Base-by-base conservation (phyloP, 768 basidiomycete genomes). In the Panus rudis region DNA sequence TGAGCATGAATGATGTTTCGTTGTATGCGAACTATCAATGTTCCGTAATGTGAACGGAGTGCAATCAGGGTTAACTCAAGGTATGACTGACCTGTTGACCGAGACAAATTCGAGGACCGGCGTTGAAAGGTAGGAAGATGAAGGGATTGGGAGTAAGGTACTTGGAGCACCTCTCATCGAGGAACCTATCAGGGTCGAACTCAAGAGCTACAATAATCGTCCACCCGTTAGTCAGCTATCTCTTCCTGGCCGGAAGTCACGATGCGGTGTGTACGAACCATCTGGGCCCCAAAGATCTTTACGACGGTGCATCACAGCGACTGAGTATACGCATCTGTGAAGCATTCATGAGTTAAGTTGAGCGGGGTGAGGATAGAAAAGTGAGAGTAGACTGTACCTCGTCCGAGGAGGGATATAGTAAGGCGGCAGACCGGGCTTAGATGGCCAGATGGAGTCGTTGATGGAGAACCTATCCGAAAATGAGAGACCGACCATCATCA, bases 121-220 rank as follows among this genome's bases (percentile, higher is more conserved):
- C 66, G 30, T 65, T 68, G 52, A 69, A 69, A 1, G 67, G 68
- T 7, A 63, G 44, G 56, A 72, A 72, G 39, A 72, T 71, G 65
- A 72, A 78, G 0, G 79, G 78, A 49, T 79, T 78, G 5, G 71
- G 66, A 0, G 65, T 70, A 47, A 78, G 54, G 49, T 81, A 78
- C 48, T 74, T 78, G 4, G 68, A 63, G 31, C 79, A 41, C 3
- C 81, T 67, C 23, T 75, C 72, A 47, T 84, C 81, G 30, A 84
- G 56, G 68, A 81, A 84, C 1, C 81, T 69, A 46, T 81, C 76
- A 0, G 82, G 82, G 52, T 84, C 81, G 49, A 83, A 85, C 44
- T 61, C 50, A 3, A 70, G 55, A n/a, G 79, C 78, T 79, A 37
- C 7, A 16, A 19, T 14, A 37, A 34, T n/a, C 12, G 26, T 24